Percentiles rank a stretch among this genome's conserved stretches.
These are phyloP conservation scores for Candida corydali DNA, from an alignment of 805 yeast species.

Conservation along the genomic window DNA sequence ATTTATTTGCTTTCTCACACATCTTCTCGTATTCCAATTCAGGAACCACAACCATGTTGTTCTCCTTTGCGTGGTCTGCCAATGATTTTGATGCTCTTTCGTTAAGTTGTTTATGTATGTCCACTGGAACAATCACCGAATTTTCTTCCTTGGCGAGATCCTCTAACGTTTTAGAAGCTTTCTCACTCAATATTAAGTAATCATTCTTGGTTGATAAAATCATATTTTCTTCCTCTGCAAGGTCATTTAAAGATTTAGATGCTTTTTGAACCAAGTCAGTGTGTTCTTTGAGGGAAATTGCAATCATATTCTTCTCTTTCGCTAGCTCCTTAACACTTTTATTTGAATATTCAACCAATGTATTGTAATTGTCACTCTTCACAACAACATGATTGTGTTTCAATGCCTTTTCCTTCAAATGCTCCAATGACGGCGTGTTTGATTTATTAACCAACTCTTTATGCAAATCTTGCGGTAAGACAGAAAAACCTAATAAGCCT, in stretches of 20 bases:
- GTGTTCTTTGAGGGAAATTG: slow-evolving; percentile 3
- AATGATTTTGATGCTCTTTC: slow-evolving; percentile 7
- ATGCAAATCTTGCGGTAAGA: slow-evolving; percentile 11
- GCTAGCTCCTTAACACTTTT: slow-evolving; percentile 25
- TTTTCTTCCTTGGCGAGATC: slow-evolving; percentile 14
- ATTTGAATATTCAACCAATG: slow-evolving; percentile 15
- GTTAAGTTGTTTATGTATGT: slow-evolving; percentile 6
- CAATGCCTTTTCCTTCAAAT: slow-evolving; percentile 14
- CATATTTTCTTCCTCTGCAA: slow-evolving; percentile 18
- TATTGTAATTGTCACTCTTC: slow-evolving; percentile 9
- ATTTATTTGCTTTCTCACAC: slow-evolving; percentile 25
- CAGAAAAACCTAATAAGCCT: slow-evolving; percentile 18
- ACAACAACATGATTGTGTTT: slow-evolving; percentile 13
- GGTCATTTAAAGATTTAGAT: slow-evolving; percentile 23
- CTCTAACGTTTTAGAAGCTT: slow-evolving; percentile 4
- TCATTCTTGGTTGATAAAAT: slow-evolving; percentile 5
- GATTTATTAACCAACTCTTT: slow-evolving; percentile 17
- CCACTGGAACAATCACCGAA: slow-evolving; percentile 4
- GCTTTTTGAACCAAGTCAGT: slow-evolving; percentile 8
- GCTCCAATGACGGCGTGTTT: slow-evolving; percentile 19
- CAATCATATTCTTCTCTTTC: slow-evolving; percentile 12
- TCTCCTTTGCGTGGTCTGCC: slow-evolving; percentile 7
- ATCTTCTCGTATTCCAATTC: slow-evolving; percentile 12
- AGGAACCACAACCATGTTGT: slow-evolving; percentile 14
- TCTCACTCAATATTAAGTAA: slow-evolving; percentile 10